Evolutionary conservation across 495 filamentous ascomycete species (phyloP), one percentile per base, ranked within the genome.

Genomic region (Beverwykella pulmonaria): DNA sequence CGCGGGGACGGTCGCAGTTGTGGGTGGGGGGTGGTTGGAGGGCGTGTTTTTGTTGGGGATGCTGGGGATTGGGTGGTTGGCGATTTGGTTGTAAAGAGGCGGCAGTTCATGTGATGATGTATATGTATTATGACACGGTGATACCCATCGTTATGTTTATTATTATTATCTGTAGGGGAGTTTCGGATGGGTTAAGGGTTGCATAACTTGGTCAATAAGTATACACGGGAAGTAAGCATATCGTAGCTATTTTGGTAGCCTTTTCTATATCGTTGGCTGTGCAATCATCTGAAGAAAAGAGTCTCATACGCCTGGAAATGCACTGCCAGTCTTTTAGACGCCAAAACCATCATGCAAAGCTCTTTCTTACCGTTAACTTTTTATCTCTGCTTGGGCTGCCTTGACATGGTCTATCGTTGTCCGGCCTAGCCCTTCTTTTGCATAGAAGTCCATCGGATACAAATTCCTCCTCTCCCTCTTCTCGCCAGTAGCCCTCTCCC

Each of bases 371-470:
- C 22, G 14, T 67, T 29, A 67, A 3, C 49, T 49, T 34, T 10
- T 47, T 19, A 70, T 66, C 19, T 62, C 56, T 20, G 63, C 34
- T 23, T 65, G 59, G 1, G 48, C 50, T 14, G 29, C 62, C 29
- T 41, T 64, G n/a, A 67, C 55, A 44, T 73, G 65, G 30, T 73
- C 71, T 19, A 56, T 68, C 61, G 66, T 90, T 25, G 89, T 91
- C 73, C 95, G 85, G 15, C 94, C 94, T 36, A 98, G 76, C 0
- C 94, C 94, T 14, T 96, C 92, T 75, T 90, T 94, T 0, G 87
- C 91, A 81, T 98, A 98, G 68, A 94, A 98, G 77, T 98, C 93
- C 94, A 98, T 98, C 5, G 91, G 92, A 77, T 98, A 98, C n/a
- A 93, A 83, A 47, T 52, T 61, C 59, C 12, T 59, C 66, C 61